phyloP scores from a whole-genome alignment of 1,284 basidiomycete species.

The Porogramme epimiltina region DNA sequence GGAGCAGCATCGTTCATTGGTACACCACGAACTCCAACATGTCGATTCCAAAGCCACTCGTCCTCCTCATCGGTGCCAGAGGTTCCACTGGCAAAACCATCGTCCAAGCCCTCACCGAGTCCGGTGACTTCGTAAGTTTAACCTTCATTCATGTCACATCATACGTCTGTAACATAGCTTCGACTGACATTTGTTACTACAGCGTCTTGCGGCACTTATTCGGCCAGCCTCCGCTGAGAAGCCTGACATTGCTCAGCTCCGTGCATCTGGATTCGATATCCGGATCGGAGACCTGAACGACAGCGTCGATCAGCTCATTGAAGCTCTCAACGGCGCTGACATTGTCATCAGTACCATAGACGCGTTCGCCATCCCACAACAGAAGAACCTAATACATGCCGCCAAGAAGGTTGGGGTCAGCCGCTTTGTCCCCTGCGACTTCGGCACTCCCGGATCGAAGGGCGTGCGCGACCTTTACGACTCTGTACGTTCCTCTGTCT shows the following conservation, averaged over 20 bases:
- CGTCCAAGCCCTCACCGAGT: constrained; percentile 15
- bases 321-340: constrained; percentile 14
- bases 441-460: constrained; percentile 9
- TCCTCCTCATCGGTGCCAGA: constrained; percentile 24
- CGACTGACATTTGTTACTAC: background rate
- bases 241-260: constrained; percentile 7
- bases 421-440: constrained; percentile 19
- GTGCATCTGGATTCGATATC: constrained; percentile 15
- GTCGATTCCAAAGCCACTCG: constrained; percentile 13
- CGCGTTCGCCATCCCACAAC: constrained; percentile 1
- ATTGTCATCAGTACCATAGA: constrained; percentile 16
- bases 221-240: constrained; percentile 15
- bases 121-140: constrained; percentile 16
- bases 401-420: constrained; percentile 18
- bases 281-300: constrained; percentile 14
- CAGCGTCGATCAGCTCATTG: constrained; percentile 10
- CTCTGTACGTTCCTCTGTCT: background rate
- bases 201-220: constrained; percentile 13
- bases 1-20: too few relatives aligned
- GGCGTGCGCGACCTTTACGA: constrained; percentile 13
- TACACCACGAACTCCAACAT: background rate
- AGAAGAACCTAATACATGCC: constrained; percentile 21
- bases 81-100: constrained; percentile 22
- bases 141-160: background rate
- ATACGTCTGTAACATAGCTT: background rate